These are phyloP conservation scores for Rhodomyrtus tomentosa DNA, from an alignment of 345 rosid genomes.

Conservation along the genomic window DNA sequence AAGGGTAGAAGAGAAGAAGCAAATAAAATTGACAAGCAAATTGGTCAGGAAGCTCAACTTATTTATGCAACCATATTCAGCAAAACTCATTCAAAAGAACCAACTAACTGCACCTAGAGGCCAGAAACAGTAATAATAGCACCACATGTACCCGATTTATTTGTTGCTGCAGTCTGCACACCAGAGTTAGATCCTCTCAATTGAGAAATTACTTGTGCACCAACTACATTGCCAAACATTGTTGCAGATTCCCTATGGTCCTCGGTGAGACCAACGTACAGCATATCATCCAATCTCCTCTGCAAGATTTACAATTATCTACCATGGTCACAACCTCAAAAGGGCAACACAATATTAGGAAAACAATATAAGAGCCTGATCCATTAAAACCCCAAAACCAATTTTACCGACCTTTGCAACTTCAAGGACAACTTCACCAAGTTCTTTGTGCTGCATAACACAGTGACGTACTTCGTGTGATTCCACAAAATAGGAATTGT, in stretches of 20 bases:
- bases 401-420: conserved; percentile 69
- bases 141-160: conserved; percentile 25
- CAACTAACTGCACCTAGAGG: background rate
- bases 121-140: background rate
- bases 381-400: conserved; percentile 1
- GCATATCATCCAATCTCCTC: conserved; percentile 91
- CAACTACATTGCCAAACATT: conserved; percentile 86
- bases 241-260: conserved; percentile 90
- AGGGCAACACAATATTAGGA: conserved; percentile 10
- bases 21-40: background rate
- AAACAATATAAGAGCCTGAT: background rate
- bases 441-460: conserved; percentile 55
- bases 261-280: conserved; percentile 93
- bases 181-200: conserved; percentile 21
- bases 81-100: background rate
- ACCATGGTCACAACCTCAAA: conserved; percentile 22
- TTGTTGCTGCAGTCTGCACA: conserved; percentile 1
- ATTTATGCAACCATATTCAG: background rate
- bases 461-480: conserved; percentile 85
- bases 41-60: background rate
- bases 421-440: conserved; percentile 67
- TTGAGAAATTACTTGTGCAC: conserved; percentile 85
- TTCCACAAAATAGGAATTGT: conserved; percentile 63
- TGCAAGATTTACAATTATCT: conserved; percentile 53
- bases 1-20: background rate